These are phyloP conservation scores for Silene latifolia DNA, from an alignment of 148 eudicot species.

Conservation along the genomic window DNA sequence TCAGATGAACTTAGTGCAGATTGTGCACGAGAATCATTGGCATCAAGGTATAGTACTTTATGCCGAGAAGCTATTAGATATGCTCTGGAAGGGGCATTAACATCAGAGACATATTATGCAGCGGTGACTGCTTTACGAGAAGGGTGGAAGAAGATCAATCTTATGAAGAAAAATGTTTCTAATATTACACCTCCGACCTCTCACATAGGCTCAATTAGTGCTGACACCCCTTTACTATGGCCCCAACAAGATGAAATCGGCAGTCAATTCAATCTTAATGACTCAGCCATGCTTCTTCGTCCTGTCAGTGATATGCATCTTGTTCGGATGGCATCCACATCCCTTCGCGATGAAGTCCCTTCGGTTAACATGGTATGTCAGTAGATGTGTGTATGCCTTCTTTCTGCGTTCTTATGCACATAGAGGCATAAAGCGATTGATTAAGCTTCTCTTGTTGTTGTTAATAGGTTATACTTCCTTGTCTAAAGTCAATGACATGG, in stretches of 20 bases:
- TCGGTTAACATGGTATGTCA: conserved; percentile 59
- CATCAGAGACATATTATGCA: conserved; percentile 55
- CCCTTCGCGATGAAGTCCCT: conserved; percentile 59
- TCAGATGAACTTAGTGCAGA: conserved; percentile 39
- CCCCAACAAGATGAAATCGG: conserved; percentile 74
- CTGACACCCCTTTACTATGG: conserved; percentile 77
- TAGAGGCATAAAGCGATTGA: neutral
- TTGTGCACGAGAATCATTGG: conserved; percentile 44
- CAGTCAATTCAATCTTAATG: conserved; percentile 68
- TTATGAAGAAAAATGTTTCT: conserved; percentile 53
- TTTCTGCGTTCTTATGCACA: neutral
- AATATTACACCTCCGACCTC: conserved; percentile 47
- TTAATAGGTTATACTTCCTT: conserved; percentile 65
- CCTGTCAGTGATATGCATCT: conserved; percentile 52
- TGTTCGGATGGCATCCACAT: conserved; percentile 63
- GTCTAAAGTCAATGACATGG: conserved; percentile 97
- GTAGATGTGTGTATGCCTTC: neutral
- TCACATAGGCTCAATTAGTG: conserved; percentile 40
- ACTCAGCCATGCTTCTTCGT: conserved; percentile 44
- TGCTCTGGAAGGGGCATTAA: conserved; percentile 70
- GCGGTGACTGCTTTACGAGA: conserved; percentile 65
- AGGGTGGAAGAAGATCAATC: conserved; percentile 56
- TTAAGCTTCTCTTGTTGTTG: conserved; percentile 2
- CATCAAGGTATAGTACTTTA: conserved; percentile 60
- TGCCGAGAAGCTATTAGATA: conserved; percentile 76